phyloP scores from a whole-genome alignment of 1,139 yeast species.

The Scheffersomyces quercinus region DNA sequence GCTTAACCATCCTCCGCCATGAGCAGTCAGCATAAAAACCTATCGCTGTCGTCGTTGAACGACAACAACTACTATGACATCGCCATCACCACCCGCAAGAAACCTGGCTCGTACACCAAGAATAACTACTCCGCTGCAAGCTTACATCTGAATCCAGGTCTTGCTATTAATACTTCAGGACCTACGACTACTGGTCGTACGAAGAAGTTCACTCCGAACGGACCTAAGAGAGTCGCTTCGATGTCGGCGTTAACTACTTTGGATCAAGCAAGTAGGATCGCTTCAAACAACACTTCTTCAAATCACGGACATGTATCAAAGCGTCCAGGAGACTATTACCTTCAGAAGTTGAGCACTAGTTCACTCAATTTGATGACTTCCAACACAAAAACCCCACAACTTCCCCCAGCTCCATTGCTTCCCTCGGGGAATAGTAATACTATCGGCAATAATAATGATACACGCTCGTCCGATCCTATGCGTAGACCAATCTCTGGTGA shows the following conservation, averaged over 20 bases:
- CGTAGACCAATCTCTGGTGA: conserved; percentile 37
- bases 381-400: conserved; percentile 1
- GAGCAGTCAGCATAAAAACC: conserved; percentile 8
- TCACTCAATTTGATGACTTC: conserved; percentile 8
- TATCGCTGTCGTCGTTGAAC: conserved; percentile 20
- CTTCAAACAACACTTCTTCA: conserved; percentile 4
- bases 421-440: conserved; percentile 1
- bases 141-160: not conserved
- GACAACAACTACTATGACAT: conserved; percentile 34
- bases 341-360: conserved; percentile 28
- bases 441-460: conserved; percentile 4
- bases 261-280: conserved; percentile 13
- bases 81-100: conserved; percentile 14
- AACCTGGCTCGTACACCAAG: conserved; percentile 2
- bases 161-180: not conserved
- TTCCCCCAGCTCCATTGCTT: conserved; percentile 7
- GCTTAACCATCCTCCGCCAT: not conserved
- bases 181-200: conserved; percentile 1
- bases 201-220: conserved; percentile 5
- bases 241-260: conserved; percentile 23
- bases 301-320: conserved; percentile 12
- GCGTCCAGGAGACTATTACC: conserved; percentile 47
- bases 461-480: conserved; percentile 7
- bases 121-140: not conserved
- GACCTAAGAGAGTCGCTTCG: conserved; percentile 31